Evolutionary conservation across 129 eudicot genomes (phyloP), one percentile per base, ranked within the genome.

Genomic region (Centaurea solstitialis): DNA sequence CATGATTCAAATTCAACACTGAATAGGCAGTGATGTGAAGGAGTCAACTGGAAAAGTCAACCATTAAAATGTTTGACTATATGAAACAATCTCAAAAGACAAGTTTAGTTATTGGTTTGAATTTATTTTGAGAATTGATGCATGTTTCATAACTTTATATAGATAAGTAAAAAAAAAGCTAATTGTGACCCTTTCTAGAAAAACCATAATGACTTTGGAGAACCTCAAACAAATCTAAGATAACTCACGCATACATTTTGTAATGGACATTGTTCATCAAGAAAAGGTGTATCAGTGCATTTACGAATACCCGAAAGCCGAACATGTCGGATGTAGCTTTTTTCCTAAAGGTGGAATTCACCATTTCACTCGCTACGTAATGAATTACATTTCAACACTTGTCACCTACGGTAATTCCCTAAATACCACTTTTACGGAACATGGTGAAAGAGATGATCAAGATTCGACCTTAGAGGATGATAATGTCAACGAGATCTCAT

Each of bases 311-410:
- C 89, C 1, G 97, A 40, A 92, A 89, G 0, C 66, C 91, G n/a
- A 87, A 90, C 23, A 78, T 84, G 23, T 89, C 99, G 7, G 72
- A 89, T 8, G 88, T 76, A 5, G 81, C 99, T 38, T 90, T 38
- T 90, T 92, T 37, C 91, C 94, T 3, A 97, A 97, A 11, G 99
- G 99, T 45, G 97, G 97, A 39, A 85, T 88, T 79, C 98, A 95
- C 80, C 98, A 86, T 74, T 86, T 92, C 68, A 92, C 99, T 6
- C 79, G 94, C 4, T 92, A 90, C 21, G 98, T 94, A n/a, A 89
- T 94, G 97, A 92, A 94, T 57, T 92, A 95, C 89, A 65, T 26
- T 26, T 91, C 37, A 87, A 70, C 50, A 78, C 91, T 91, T 33
- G 83, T 83, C 28, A 92, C 83, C 33, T 95, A 91, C 68, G 76